phyloP scores from a whole-genome alignment of 1,284 basidiomycete genomes.

The Phylloporus gajari region DNA sequence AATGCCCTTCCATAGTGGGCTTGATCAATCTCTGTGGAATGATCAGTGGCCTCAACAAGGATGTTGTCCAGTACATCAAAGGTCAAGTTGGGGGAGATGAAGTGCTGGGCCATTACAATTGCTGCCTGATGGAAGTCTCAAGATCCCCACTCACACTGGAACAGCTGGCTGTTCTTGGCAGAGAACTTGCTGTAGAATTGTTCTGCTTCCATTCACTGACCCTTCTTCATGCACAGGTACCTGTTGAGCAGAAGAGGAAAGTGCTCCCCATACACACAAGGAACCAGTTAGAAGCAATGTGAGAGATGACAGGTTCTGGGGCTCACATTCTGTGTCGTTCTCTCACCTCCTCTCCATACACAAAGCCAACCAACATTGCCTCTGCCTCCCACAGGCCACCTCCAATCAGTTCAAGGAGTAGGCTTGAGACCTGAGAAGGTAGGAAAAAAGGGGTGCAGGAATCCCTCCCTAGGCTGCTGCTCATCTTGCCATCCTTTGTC shows the following conservation, averaged over 20 bases:
- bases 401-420: conserved; percentile 15
- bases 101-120: conserved; percentile 11
- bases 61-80: conserved; percentile 16
- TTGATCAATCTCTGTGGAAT: conserved; percentile 13
- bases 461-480: background rate
- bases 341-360: conserved; percentile 2
- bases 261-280: too few species aligned
- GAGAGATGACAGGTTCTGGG: too few species aligned
- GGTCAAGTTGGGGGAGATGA: conserved; percentile 5
- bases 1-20: background rate
- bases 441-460: conserved; percentile 17
- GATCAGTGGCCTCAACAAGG: conserved; percentile 22
- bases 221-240: conserved; percentile 12
- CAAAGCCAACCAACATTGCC: conserved; percentile 13
- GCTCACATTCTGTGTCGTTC: conserved; percentile 14
- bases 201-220: background rate
- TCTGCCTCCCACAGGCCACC: conserved; percentile 16
- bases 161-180: conserved; percentile 6
- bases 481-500: background rate
- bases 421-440: background rate
- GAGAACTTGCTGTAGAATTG: conserved; percentile 2
- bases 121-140: conserved; percentile 14
- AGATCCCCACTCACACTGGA: conserved; percentile 15
- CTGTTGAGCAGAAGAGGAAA: conserved; percentile 3
- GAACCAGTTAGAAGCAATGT: too few species aligned